phyloP scores from a whole-genome alignment of 202 grass and related monocot genomes.

The Saccharum hybrid region DNA sequence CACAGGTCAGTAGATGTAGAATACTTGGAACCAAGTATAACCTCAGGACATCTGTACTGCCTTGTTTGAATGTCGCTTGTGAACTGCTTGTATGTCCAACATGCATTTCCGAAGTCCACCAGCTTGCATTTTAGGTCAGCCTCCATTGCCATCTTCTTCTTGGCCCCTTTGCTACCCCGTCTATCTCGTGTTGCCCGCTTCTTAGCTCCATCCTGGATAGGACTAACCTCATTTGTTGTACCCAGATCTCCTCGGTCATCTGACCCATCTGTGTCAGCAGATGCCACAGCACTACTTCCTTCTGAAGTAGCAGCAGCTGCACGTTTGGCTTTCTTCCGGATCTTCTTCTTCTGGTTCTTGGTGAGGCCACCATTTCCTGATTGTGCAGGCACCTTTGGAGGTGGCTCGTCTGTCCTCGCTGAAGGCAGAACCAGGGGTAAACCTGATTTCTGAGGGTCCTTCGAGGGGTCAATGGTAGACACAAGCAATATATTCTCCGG shows the following conservation, averaged over 20 bases:
- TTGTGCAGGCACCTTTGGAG: slow-evolving; percentile 40
- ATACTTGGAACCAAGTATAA: slow-evolving; percentile 96
- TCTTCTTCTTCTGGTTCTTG: slow-evolving; percentile 96
- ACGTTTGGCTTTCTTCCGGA: slow-evolving; percentile 82
- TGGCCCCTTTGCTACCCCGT: slow-evolving; percentile 65
- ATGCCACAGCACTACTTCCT: slow-evolving; percentile 42
- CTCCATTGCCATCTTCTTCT: slow-evolving; percentile 82
- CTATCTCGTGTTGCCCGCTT: slow-evolving; percentile 49
- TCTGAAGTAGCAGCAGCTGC: slow-evolving; percentile 67
- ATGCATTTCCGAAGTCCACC: slow-evolving; percentile 99
- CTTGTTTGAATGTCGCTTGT: slow-evolving; percentile 97
- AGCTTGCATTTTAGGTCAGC: slow-evolving; percentile 87
- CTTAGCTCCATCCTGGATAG: slow-evolving; percentile 46
- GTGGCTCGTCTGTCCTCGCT: slow-evolving; percentile 48
- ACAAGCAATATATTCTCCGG: slow-evolving; percentile 95
- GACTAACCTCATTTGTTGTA: slow-evolving; percentile 60
- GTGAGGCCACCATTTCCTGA: slow-evolving; percentile 69
- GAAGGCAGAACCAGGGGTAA: slow-evolving; percentile 59
- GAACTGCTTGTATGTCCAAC: slow-evolving; percentile 99
- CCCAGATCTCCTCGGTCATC: slow-evolving; percentile 69
- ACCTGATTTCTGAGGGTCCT: slow-evolving; percentile 73
- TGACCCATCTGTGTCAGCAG: slow-evolving; percentile 55
- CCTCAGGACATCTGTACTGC: slow-evolving; percentile 97
- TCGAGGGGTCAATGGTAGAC: slow-evolving; percentile 81
- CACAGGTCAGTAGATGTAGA: slow-evolving; percentile 90